A percentile compares a stretch with the other conserved stretches of the same genome.
These are phyloP conservation scores for Lotus japonicus DNA, from an alignment of 306 rosid species.

Conservation along the genomic window DNA sequence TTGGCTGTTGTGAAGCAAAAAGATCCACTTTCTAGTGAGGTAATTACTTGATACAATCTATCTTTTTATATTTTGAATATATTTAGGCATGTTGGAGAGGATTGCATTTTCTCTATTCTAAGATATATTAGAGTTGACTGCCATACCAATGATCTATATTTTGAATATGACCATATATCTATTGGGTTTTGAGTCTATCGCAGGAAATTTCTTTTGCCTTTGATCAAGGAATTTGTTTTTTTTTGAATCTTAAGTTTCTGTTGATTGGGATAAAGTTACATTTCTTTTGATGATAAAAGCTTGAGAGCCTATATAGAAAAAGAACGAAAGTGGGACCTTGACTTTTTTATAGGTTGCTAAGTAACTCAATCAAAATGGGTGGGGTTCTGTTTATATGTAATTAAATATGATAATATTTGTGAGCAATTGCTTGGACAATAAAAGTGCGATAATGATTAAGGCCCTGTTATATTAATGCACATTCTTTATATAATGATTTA, in stretches of 20 bases:
- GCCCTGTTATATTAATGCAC: background rate
- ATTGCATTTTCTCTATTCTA: slow-evolving; percentile 7
- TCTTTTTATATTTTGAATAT: background rate
- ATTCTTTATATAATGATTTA: slow-evolving; percentile 12
- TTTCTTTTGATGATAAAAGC: background rate
- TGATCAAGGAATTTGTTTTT: background rate
- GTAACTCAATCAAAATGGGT: background rate
- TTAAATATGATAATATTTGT: slow-evolving; percentile 19
- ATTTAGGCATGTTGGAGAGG: slow-evolving; percentile 3
- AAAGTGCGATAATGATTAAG: background rate
- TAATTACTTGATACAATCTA: slow-evolving; percentile 31
- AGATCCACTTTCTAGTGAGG: slow-evolving; percentile 98
- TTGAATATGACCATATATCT: background rate
- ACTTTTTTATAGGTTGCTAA: background rate
- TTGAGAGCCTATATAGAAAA: background rate
- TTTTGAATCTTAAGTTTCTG: background rate
- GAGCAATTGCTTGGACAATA: background rate
- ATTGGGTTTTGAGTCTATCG: background rate
- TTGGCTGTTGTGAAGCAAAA: slow-evolving; percentile 69
- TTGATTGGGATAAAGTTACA: background rate
- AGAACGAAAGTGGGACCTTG: background rate
- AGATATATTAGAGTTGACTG: background rate
- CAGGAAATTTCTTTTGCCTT: background rate
- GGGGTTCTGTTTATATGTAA: background rate
- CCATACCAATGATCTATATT: background rate